A percentile compares a stretch with the other conserved stretches of the same genome.
These are phyloP conservation scores for Amylocarpus encephaloides DNA, from an alignment of 2,329 filamentous ascomycete species.

Conservation along the genomic window DNA sequence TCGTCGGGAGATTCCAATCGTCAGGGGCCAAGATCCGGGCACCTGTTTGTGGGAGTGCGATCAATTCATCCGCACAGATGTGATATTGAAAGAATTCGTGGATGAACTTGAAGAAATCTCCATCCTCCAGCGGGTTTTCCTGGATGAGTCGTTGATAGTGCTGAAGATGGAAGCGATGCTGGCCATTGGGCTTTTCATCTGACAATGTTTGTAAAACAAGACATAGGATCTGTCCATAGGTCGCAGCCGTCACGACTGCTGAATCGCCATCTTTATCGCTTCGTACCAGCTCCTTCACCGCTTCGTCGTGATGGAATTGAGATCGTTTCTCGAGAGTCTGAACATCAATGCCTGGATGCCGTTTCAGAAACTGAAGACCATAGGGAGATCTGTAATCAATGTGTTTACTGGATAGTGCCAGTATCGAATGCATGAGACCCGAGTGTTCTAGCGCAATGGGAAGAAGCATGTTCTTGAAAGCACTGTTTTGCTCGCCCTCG, in stretches of 20 bases:
- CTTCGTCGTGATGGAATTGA: constrained; percentile 49
- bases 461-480: constrained; percentile 77
- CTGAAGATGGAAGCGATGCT: constrained; percentile 74
- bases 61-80: constrained; percentile 57
- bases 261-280: constrained; percentile 38
- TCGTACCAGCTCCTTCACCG: constrained; percentile 45
- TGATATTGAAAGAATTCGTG: constrained; percentile 82
- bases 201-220: constrained; percentile 51
- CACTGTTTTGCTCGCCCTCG: constrained; percentile 69
- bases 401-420: constrained; percentile 77
- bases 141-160: constrained; percentile 69
- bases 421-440: constrained; percentile 84
- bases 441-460: constrained; percentile 74
- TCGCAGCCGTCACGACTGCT: constrained; percentile 44
- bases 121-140: constrained; percentile 53
- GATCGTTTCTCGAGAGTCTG: constrained; percentile 45
- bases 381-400: constrained; percentile 54
- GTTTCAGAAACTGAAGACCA: constrained; percentile 45
- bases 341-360: constrained; percentile 42
- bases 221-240: constrained; percentile 59
- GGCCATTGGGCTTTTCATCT: constrained; percentile 52
- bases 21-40: constrained; percentile 22
- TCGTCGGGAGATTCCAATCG: constrained; percentile 24
- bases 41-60: constrained; percentile 39
- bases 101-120: constrained; percentile 65